Base-by-base conservation (phyloP, 306 rosid species). In the Nissolia schottii region DNA sequence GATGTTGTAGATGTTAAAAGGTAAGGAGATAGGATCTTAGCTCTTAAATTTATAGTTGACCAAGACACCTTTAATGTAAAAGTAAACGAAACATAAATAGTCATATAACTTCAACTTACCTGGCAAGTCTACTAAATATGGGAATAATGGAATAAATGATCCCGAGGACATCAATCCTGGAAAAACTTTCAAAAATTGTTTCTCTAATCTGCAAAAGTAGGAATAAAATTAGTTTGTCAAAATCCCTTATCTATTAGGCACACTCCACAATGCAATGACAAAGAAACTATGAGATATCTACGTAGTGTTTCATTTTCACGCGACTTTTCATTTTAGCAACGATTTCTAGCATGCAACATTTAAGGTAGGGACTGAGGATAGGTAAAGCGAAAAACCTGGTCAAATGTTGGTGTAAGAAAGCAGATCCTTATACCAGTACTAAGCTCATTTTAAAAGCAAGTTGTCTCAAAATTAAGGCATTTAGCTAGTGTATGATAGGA, bases 61-160 rank as follows among this genome's bases (percentile, higher is more conserved):
- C n/a, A n/a, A n/a, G n/a, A n/a, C n/a, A 61, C 22, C 2, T 58
- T 41, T 61, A 41, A 55, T 16, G 79, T 32, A 54, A 59, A 15
- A 27, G 34, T 31, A 76, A 64, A 54, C 61, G 58, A 27, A 20
- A 56, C 38, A 59, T 45, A 46, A 23, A 49, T 49, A 54, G 19
- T 37, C 37, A 49, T 68, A 55, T 65, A 74, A 58, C 37, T 54
- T 64, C 35, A 29, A 86, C 96, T 73, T 87, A 94, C 98, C 85
- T 31, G 98, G 98, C 81, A 94, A 81, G 86, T 94, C 98, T 73
- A 91, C 67, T 76, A 91, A 71, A 28, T 80, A 72, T 10, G 90
- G 92, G 80, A 93, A 86, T 79, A 93, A 79, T 0, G 96, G 96
- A 85, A 93, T 87, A 84, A 93, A 93, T 76, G 98, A 93, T 24